phyloP scores from a whole-genome alignment of 2,329 filamentous ascomycete genomes.

The Hortaea werneckii region DNA sequence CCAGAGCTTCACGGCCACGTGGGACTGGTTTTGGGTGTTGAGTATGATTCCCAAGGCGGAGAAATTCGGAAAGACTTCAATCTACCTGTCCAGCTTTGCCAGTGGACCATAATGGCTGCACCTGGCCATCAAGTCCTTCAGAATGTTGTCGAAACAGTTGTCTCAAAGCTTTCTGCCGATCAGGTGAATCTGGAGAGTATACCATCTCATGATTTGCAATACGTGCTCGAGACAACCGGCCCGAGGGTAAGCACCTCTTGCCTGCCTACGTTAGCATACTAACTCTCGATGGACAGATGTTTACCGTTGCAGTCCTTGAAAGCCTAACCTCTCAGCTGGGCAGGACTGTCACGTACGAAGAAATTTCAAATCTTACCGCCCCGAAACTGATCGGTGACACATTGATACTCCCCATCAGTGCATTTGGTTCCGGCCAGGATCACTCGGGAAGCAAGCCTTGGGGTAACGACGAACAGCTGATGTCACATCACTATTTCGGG shows the following conservation, averaged over 20 bases:
- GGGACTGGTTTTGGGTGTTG: conserved; percentile 10
- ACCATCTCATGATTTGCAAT: not conserved
- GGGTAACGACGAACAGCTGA: conserved; percentile 9
- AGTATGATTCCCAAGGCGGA: conserved; percentile 8
- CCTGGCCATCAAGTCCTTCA: conserved; percentile 8
- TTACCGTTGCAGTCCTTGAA: conserved; percentile 11
- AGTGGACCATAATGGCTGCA: conserved; percentile 12
- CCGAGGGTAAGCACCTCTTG: conserved; percentile 9
- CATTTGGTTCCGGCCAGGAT: conserved; percentile 7
- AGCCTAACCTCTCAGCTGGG: conserved; percentile 4
- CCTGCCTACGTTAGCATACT: too few relatives aligned
- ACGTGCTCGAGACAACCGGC: conserved; percentile 1
- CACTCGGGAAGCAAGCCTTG: conserved; percentile 6
- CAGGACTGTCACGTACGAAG: not conserved
- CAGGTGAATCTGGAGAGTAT: not conserved
- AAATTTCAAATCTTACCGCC: conserved; percentile 6
- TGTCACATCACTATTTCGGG: conserved; percentile 4
- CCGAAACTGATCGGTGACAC: conserved; percentile 11
- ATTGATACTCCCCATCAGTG: conserved; percentile 11
- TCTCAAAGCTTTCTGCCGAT: conserved; percentile 1
- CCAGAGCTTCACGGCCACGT: conserved; percentile 1
- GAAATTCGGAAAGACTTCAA: conserved; percentile 1
- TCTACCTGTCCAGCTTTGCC: conserved; percentile 6
- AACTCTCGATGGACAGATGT: conserved; percentile 2
- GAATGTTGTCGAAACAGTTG: conserved; percentile 6